These are phyloP conservation scores for Botryotinia globosa DNA, from an alignment of 2,329 filamentous ascomycete species.

Conservation along the genomic window DNA sequence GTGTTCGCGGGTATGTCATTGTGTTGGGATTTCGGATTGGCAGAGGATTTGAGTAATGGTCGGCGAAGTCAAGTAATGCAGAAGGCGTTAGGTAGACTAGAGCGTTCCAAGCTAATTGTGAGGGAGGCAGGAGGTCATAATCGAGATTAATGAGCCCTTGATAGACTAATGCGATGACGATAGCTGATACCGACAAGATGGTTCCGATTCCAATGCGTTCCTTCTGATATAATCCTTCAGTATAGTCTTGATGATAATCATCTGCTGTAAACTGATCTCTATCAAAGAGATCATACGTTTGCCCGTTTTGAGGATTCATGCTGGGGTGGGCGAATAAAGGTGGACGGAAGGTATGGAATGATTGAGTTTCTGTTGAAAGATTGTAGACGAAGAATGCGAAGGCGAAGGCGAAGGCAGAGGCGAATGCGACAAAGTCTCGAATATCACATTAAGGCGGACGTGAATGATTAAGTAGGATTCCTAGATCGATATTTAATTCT, in stretches of 20 bases:
- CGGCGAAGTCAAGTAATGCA: conserved; percentile 54
- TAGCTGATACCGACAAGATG: conserved; percentile 32
- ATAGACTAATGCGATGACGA: conserved; percentile 33
- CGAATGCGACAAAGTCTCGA: neutral
- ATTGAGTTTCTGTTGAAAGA: neutral
- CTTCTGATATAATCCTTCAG: conserved; percentile 25
- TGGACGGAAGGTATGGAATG: neutral
- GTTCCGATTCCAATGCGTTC: conserved; percentile 20
- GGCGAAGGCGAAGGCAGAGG: neutral
- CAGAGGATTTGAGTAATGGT: conserved; percentile 40
- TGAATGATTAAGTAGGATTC: conserved; percentile 10
- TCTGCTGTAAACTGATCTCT: conserved; percentile 30
- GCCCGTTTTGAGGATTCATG: conserved; percentile 34
- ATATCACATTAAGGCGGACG: conserved; percentile 15
- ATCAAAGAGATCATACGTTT: conserved; percentile 32
- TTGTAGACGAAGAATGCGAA: neutral
- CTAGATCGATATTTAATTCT: neutral
- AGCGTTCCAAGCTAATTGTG: conserved; percentile 58
- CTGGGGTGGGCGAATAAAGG: conserved; percentile 31
- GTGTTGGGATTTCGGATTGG: conserved; percentile 50
- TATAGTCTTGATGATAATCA: conserved; percentile 39
- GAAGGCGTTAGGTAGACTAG: conserved; percentile 57
- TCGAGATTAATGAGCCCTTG: conserved; percentile 34
- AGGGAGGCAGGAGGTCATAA: conserved; percentile 42
- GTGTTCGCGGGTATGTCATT: conserved; percentile 41